Percentiles rank a stretch among this genome's conserved stretches.
Evolutionary conservation across 805 yeast genomes (phyloP).

Genomic region (Kuraishia ogatae): DNA sequence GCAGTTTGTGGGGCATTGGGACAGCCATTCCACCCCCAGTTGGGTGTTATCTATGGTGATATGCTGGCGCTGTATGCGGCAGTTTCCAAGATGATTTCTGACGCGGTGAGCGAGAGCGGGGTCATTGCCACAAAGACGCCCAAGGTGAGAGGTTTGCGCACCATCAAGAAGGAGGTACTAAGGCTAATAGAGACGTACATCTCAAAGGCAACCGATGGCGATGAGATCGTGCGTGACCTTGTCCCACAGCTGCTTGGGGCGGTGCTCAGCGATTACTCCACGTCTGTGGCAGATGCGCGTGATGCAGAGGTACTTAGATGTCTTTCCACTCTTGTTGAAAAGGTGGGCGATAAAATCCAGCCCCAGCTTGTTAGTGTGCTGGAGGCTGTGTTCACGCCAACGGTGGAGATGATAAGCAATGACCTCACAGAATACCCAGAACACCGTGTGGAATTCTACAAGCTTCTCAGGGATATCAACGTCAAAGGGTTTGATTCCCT

Average conservation of each 20-base stretch:
- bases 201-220: slow-evolving; percentile 76
- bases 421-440: slow-evolving; percentile 97
- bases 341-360: slow-evolving; percentile 82
- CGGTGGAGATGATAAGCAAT: slow-evolving; percentile 90
- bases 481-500: slow-evolving; percentile 79
- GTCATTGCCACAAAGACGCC: slow-evolving; percentile 90
- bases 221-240: slow-evolving; percentile 75
- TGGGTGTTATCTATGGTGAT: slow-evolving; percentile 78
- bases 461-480: slow-evolving; percentile 80
- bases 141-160: slow-evolving; percentile 88
- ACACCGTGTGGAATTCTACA: slow-evolving; percentile 94
- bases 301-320: slow-evolving; percentile 97
- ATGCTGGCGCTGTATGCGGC: slow-evolving; percentile 87
- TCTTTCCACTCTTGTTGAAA: slow-evolving; percentile 81
- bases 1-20: slow-evolving; percentile 94
- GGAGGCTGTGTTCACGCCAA: slow-evolving; percentile 88
- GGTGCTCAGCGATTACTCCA: slow-evolving; percentile 80
- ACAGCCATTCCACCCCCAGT: slow-evolving; percentile 81
- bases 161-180: slow-evolving; percentile 90
- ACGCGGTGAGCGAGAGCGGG: slow-evolving; percentile 73
- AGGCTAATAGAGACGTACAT: slow-evolving; percentile 84
- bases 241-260: slow-evolving; percentile 79
- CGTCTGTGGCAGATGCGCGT: slow-evolving; percentile 90
- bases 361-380: slow-evolving; percentile 82
- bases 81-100: slow-evolving; percentile 78